Evolutionary conservation across 2,329 filamentous ascomycete genomes (phyloP), one percentile per base, ranked within the genome.

Genomic region (Fusarium setosum): DNA sequence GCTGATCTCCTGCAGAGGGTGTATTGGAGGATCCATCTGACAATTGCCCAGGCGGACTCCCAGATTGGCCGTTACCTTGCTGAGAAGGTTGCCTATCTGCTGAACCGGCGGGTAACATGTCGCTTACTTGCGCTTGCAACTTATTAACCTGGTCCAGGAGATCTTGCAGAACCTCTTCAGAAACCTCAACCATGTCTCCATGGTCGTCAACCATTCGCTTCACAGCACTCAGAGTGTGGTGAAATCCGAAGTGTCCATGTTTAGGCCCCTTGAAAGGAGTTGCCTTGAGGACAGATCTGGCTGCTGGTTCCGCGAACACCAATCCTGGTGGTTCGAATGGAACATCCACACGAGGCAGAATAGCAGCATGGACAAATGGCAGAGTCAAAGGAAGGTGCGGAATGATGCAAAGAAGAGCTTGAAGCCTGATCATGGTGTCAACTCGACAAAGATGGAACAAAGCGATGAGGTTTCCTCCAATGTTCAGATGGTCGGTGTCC

Each of bases 81-180:
- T 49, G 40, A 45, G 61, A 48, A 20, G 59, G 45, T 24, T 56
- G 45, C 29, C 31, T 42, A n/a, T 57, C 44, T n/a, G 35, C 18
- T n/a, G 61, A 59, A 18, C 54, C 50, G n/a, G 61, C 56, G 21
- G 68, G 56, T 12, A 78, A 44, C 67, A 76, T 63, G 17, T 37
- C 61, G 20, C 61, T 53, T 15, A 77, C 72, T 59, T 77, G 69
- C 17, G 68, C 56, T 52, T 75, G 67, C 2, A 77, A 64, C 3
- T 35, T 53, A 32, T 71, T 65, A 44, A 77, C 70, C 55, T 74
- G 73, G 37, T 68, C 56, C 6, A 77, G 63, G 18, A 78, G 70
- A 24, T 68, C 62, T 5, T 68, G 45, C 6, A 77, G 44, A 18
- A 67, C 66, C 21, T 66, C 53, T 23, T 66, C 56, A 6, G 72